A percentile compares a stretch with the other conserved stretches of the same genome.
Evolutionary conservation across 768 basidiomycete species (phyloP).

Genomic region (Epithele typhae): DNA sequence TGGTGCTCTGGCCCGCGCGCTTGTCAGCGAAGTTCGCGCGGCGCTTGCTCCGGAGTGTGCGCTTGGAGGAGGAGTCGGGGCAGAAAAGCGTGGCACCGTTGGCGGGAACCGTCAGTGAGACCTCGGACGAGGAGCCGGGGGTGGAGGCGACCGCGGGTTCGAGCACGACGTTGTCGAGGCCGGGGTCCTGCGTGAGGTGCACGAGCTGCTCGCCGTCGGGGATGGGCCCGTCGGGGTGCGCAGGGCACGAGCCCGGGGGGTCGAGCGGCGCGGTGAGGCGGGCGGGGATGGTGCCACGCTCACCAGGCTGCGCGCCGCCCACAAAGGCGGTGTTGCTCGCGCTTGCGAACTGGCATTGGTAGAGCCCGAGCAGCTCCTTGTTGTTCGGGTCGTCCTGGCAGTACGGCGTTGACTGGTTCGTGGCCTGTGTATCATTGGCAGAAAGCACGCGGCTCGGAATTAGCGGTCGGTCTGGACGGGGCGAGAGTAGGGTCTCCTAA

Average conservation of each 20-base stretch:
- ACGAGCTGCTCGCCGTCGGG: constrained; percentile 41
- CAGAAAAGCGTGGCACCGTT: no score
- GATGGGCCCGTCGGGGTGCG: constrained; percentile 43
- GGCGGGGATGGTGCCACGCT: constrained; percentile 49
- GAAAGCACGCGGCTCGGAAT: no score
- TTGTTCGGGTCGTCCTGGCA: constrained; percentile 52
- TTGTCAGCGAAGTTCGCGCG: no score
- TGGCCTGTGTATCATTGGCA: constrained; percentile 11
- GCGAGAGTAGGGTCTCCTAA: no score
- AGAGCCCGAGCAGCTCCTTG: constrained; percentile 47
- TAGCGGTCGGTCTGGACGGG: no score
- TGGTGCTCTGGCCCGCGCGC: no score
- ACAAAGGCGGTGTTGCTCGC: constrained; percentile 41
- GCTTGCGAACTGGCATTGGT: constrained; percentile 55
- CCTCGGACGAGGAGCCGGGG: no score
- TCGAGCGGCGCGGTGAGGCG: constrained; percentile 35
- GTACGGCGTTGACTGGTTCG: constrained; percentile 37
- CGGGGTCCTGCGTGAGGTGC: constrained; percentile 18
- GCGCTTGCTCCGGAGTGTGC: no score
- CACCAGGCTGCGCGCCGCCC: constrained; percentile 38
- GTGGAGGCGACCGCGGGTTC: no score
- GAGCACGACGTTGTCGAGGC: constrained; percentile 6
- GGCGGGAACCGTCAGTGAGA: no score
- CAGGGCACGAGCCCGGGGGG: constrained; percentile 50
- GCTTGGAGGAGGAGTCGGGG: no score